Conservation (phyloP, 257 asterid species). For the Ilex asprella region DNA sequence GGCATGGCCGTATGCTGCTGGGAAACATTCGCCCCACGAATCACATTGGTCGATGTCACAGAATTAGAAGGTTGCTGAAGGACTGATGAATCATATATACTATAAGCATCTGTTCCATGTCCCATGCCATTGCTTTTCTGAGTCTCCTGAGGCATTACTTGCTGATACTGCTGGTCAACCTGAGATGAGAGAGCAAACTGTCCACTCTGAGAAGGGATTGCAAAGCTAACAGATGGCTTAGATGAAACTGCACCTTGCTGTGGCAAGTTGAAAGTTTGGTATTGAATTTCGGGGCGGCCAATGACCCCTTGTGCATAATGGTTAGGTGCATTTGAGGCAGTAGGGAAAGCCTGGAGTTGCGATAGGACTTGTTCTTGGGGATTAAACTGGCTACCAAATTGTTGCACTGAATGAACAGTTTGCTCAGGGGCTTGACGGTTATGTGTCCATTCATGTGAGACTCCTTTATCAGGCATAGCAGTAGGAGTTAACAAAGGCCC, state of each 20-base stretch:
- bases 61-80: conserved; percentile 50
- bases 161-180: conserved; percentile 46
- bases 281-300: conserved; percentile 42
- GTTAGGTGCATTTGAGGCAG: conserved; percentile 26
- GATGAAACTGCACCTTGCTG: conserved; percentile 37
- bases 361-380: conserved; percentile 40
- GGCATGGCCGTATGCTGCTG: conserved; percentile 43
- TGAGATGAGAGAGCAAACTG: conserved; percentile 34
- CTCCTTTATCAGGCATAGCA: conserved; percentile 36
- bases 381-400: conserved; percentile 36
- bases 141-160: conserved; percentile 36
- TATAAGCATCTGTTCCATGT: conserved; percentile 43
- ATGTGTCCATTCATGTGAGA: conserved; percentile 42
- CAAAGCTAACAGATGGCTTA: conserved; percentile 29
- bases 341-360: conserved; percentile 38
- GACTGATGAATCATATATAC: conserved; percentile 43
- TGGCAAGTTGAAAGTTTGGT: conserved; percentile 26
- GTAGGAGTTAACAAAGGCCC: conserved; percentile 32
- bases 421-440: conserved; percentile 37
- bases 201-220: conserved; percentile 36
- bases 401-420: conserved; percentile 38
- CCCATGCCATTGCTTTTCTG: conserved; percentile 35
- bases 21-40: conserved; percentile 31
- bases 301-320: conserved; percentile 33
- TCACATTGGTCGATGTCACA: conserved; percentile 38